A percentile compares a stretch with the other conserved stretches of the same genome.
These are phyloP conservation scores for Coprinellus micaceus DNA, from an alignment of 768 basidiomycete genomes.

Conservation along the genomic window DNA sequence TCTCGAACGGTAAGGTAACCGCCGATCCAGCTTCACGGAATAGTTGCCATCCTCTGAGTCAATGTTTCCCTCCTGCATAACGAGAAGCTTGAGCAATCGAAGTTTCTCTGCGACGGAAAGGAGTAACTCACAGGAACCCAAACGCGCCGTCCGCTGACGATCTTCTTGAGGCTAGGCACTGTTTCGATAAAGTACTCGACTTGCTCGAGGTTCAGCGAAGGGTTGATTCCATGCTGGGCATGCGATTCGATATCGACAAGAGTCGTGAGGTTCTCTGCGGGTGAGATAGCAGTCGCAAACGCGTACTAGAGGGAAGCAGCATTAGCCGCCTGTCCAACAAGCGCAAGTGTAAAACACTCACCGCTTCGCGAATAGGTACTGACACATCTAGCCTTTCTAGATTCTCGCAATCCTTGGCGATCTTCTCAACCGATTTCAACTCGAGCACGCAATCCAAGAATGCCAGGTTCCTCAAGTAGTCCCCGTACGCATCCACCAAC, in stretches of 20 bases:
- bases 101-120: no score
- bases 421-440: conserved; percentile 33
- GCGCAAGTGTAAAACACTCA: conserved; percentile 21
- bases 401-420: conserved; percentile 40
- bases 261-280: conserved; percentile 5
- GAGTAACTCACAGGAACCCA: conserved; percentile 8
- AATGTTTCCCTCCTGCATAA: not conserved
- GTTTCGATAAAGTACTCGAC: conserved; percentile 7
- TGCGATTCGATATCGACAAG: conserved; percentile 10
- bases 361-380: conserved; percentile 50
- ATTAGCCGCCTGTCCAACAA: not conserved
- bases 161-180: conserved; percentile 8
- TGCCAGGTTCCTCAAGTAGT: conserved; percentile 40
- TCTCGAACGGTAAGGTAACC: not conserved
- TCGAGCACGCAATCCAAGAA: conserved; percentile 46
- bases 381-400: conserved; percentile 50
- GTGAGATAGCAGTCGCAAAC: conserved; percentile 4
- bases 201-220: conserved; percentile 4
- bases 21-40: not conserved
- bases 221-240: conserved; percentile 8
- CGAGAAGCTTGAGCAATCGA: not conserved
- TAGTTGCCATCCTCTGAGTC: not conserved
- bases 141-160: conserved; percentile 11
- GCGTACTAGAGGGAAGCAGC: not conserved
- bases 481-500: conserved; percentile 38